These are phyloP conservation scores for Solanum lycopersicoides DNA, from an alignment of 257 asterid genomes.

Conservation along the genomic window DNA sequence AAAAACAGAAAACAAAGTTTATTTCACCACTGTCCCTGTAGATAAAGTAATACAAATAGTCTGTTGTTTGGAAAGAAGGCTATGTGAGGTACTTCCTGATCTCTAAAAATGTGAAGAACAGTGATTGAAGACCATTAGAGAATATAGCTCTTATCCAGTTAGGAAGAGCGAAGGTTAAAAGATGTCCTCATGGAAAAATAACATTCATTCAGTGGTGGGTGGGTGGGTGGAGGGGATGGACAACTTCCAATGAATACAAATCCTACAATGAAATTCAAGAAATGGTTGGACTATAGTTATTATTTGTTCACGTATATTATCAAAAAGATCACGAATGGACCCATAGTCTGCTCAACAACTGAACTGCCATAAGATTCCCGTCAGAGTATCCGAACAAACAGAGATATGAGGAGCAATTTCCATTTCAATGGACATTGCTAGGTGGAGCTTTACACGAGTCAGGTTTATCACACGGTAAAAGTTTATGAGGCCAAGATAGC, in stretches of 20 bases:
- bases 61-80: neutral
- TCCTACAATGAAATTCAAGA: neutral
- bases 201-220: neutral
- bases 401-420: neutral
- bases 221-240: neutral
- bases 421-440: neutral
- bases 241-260: neutral
- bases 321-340: neutral
- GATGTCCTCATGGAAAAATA: neutral
- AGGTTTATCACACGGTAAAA: neutral
- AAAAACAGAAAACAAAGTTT: neutral
- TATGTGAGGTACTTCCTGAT: neutral
- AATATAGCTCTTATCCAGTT: neutral
- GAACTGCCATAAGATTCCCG: neutral
- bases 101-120: neutral
- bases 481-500: neutral
- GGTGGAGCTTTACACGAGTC: neutral
- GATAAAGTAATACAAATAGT: neutral
- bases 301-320: neutral
- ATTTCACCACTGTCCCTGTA: neutral
- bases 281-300: neutral
- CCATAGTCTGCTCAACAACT: neutral
- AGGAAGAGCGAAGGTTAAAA: neutral
- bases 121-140: neutral
- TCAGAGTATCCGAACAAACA: neutral